Evolutionary conservation across 306 rosid species (phyloP).

Genomic region (Rubus idaeus): DNA sequence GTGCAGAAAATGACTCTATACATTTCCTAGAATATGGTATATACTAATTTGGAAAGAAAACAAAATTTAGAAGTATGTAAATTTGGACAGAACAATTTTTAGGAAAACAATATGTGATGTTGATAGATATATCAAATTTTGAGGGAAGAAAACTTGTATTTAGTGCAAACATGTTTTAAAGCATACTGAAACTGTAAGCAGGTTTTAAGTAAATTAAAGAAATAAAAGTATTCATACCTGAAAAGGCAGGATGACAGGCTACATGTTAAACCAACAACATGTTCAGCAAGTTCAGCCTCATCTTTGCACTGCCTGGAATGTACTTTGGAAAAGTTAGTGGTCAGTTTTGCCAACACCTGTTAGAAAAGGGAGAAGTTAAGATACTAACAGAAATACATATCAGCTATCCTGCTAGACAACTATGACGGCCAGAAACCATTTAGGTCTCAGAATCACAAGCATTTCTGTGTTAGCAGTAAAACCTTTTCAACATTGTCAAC

Average conservation of each 20-base stretch:
- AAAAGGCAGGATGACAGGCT: constrained; percentile 91
- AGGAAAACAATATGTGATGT: background rate
- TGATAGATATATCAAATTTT: background rate
- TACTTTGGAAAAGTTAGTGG: constrained; percentile 65
- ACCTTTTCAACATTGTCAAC: constrained; percentile 74
- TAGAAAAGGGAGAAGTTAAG: constrained; percentile 11
- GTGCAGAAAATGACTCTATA: background rate
- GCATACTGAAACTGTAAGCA: background rate
- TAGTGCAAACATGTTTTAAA: background rate
- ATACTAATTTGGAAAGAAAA: background rate
- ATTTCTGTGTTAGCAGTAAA: constrained; percentile 24
- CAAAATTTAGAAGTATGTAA: background rate
- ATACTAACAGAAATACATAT: constrained; percentile 21
- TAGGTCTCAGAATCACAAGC: constrained; percentile 11
- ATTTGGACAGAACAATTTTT: background rate
- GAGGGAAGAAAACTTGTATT: background rate
- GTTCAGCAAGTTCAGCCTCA: constrained; percentile 95
- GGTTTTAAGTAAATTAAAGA: constrained; percentile 21
- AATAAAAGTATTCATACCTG: constrained; percentile 51
- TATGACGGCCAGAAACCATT: constrained; percentile 12
- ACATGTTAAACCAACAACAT: constrained; percentile 84
- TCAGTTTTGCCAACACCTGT: constrained; percentile 75
- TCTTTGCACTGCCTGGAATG: constrained; percentile 91
- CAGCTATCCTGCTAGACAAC: background rate
- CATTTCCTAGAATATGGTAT: background rate